phyloP scores from a whole-genome alignment of 1,139 yeast species.

The Candida labiduridarum region DNA sequence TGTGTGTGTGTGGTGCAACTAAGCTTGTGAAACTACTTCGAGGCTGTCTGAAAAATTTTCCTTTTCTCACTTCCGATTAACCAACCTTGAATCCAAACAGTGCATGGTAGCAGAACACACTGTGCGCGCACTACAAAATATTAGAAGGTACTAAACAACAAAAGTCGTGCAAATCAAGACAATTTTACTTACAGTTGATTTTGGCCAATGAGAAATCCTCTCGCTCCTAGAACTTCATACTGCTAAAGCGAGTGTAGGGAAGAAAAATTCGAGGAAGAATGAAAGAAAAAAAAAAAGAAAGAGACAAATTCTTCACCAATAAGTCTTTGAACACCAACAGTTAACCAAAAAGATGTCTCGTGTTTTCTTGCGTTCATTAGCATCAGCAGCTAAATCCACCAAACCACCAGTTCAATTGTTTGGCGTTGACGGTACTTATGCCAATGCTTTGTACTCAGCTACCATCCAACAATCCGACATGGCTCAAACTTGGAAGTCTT shows the following conservation, averaged over 20 bases:
- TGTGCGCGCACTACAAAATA: neutral
- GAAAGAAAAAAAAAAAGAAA: slow-evolving; percentile 1
- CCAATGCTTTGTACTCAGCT: slow-evolving; percentile 91
- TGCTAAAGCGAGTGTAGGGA: slow-evolving; percentile 1
- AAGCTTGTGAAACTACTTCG: neutral
- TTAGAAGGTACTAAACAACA: neutral
- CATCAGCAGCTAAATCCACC: slow-evolving; percentile 61
- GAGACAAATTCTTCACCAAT: neutral
- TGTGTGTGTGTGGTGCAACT: neutral
- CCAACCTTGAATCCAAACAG: neutral
- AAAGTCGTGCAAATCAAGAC: neutral
- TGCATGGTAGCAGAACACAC: neutral
- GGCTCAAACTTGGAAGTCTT: slow-evolving; percentile 70
- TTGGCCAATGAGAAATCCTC: slow-evolving; percentile 6
- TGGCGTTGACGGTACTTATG: slow-evolving; percentile 97
- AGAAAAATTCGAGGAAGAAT: neutral
- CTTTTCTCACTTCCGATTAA: neutral
- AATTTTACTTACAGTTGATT: neutral
- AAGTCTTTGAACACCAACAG: slow-evolving; percentile 3
- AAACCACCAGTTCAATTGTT: slow-evolving; percentile 93
- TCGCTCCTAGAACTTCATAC: neutral
- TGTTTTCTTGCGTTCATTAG: slow-evolving; percentile 71
- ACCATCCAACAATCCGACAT: slow-evolving; percentile 82
- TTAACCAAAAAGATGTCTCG: slow-evolving; percentile 38
- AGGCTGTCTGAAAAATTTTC: neutral